Percentiles rank a stretch among this genome's conserved stretches.
Evolutionary conservation across 2,329 filamentous ascomycete species (phyloP).

Genomic region (Penicillium sp.): DNA sequence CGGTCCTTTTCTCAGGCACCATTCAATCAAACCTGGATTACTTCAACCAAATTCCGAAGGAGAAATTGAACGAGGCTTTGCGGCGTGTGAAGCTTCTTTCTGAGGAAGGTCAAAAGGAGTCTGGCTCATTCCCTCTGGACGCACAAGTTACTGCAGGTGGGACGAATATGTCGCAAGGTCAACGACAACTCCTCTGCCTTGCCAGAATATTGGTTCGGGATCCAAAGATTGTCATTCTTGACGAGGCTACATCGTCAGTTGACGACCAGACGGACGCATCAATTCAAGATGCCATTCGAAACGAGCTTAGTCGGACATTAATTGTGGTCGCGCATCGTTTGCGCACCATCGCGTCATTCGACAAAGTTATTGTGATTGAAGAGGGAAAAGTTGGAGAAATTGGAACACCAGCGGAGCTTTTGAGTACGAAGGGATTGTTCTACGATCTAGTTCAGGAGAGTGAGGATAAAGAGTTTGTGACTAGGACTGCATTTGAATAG

Average conservation of each 20-base stretch:
- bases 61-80: neutral
- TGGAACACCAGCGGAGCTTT: neutral
- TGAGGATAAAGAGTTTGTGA: neutral
- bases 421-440: neutral
- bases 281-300: neutral
- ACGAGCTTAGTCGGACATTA: neutral
- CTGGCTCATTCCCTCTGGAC: neutral
- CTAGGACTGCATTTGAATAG: neutral
- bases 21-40: conserved; percentile 74
- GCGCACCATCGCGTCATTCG: neutral
- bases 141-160: neutral
- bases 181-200: neutral
- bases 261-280: neutral
- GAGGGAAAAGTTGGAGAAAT: neutral
- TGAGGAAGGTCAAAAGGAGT: neutral
- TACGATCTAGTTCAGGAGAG: neutral
- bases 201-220: neutral
- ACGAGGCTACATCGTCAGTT: neutral
- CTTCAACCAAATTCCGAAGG: conserved; percentile 49
- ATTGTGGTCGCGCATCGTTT: neutral
- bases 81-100: neutral
- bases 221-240: neutral
- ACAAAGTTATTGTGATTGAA: neutral
- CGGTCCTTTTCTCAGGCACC: conserved; percentile 74
- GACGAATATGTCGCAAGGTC: neutral